Percentiles rank a stretch among this genome's conserved stretches.
Evolutionary conservation across 1,284 basidiomycete genomes (phyloP).

Genomic region (Meira nashicola): DNA sequence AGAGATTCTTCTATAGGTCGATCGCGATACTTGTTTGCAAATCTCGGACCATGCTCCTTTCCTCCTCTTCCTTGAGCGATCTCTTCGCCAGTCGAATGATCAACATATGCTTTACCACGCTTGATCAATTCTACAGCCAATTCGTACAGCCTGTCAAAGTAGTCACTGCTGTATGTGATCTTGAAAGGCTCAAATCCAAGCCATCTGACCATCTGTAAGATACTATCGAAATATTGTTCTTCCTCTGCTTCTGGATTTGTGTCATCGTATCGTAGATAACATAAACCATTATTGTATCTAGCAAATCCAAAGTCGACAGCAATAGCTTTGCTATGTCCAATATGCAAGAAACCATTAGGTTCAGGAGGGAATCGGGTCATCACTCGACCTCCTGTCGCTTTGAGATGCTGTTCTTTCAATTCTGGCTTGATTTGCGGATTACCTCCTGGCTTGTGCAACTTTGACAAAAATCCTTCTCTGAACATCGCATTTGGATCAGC

Average conservation of each 20-base stretch:
- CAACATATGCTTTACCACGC: constrained; percentile 88
- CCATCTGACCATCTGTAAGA: constrained; percentile 92
- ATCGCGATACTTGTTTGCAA: constrained; percentile 78
- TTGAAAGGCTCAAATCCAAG: constrained; percentile 97
- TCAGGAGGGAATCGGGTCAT: constrained; percentile 98
- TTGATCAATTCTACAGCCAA: constrained; percentile 87
- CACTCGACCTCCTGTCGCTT: constrained; percentile 74
- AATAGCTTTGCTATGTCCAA: constrained; percentile 95
- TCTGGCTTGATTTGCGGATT: constrained; percentile 80
- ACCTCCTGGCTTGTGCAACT: constrained; percentile 86
- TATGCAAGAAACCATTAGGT: constrained; percentile 93
- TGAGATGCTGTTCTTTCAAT: constrained; percentile 76
- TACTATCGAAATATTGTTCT: constrained; percentile 89
- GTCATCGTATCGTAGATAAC: constrained; percentile 93
- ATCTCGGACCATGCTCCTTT: constrained; percentile 74
- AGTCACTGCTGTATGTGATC: constrained; percentile 98
- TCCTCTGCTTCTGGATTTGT: constrained; percentile 99
- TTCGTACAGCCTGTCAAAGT: constrained; percentile 83
- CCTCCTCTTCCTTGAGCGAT: constrained; percentile 81
- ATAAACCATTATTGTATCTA: constrained; percentile 79
- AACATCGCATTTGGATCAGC: constrained; percentile 67
- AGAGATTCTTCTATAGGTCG: constrained; percentile 81
- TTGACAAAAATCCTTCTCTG: constrained; percentile 87
- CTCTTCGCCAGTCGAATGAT: constrained; percentile 90
- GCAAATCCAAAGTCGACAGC: constrained; percentile 98